Evolutionary conservation across 164 flowering plant genomes (phyloP).

Genomic region (Stephania yunnanensis): DNA sequence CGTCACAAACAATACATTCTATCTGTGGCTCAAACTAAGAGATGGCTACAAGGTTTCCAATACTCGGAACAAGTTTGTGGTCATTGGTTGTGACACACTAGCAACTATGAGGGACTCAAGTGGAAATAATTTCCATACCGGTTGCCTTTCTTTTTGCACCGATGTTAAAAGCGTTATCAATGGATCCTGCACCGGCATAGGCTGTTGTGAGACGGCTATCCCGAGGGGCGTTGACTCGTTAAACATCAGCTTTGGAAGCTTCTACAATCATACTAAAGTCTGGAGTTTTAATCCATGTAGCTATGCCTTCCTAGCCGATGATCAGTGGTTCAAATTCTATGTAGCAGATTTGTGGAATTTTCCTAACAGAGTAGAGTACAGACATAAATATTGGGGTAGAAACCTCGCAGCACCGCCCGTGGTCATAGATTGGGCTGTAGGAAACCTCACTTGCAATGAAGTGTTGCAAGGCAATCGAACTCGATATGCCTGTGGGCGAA

Average conservation of each 20-base stretch:
- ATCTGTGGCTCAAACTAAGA: not conserved
- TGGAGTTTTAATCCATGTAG: constrained; percentile 7
- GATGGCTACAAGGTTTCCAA: constrained; percentile 9
- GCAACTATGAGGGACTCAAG: constrained; percentile 1
- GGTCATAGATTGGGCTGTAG: constrained; percentile 10
- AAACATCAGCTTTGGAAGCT: not conserved
- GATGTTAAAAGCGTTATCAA: not conserved
- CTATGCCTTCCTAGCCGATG: constrained; percentile 9
- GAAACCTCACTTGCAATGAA: constrained; percentile 4
- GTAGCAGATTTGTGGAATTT: not conserved
- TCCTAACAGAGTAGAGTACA: not conserved
- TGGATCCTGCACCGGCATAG: constrained; percentile 15
- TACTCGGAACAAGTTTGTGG: constrained; percentile 13
- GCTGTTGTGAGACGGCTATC: constrained; percentile 20
- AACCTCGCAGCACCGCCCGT: not conserved
- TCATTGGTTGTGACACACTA: constrained; percentile 18
- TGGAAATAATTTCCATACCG: not conserved
- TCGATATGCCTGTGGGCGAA: constrained; percentile 1
- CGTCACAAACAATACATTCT: too few relatives aligned
- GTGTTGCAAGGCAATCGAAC: not conserved
- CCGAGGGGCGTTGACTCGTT: not conserved
- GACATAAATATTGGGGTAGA: too few relatives aligned
- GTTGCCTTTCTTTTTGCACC: constrained; percentile 15
- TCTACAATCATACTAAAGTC: not conserved
- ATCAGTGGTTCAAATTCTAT: constrained; percentile 1